Conservation (phyloP, 2,329 filamentous ascomycete species). For the Tolypocladium nubicola region DNA sequence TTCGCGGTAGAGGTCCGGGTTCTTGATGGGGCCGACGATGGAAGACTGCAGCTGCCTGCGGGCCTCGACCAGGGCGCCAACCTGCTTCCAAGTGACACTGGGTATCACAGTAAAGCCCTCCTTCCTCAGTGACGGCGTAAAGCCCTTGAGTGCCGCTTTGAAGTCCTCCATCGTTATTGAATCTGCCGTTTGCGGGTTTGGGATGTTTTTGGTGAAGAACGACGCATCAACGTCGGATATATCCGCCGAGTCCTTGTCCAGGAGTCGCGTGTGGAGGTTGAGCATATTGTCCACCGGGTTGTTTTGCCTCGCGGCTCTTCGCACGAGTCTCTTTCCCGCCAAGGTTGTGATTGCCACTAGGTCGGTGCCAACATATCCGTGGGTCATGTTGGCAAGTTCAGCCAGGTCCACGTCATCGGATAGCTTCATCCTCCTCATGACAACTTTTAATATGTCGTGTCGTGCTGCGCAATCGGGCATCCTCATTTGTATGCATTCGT, state of each 20-base stretch:
- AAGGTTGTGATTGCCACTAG: constrained; percentile 52
- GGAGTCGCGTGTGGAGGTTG: constrained; percentile 2
- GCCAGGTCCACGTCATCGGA: constrained; percentile 62
- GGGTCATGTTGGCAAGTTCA: constrained; percentile 69
- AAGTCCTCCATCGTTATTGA: constrained; percentile 44
- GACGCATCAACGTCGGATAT: neutral
- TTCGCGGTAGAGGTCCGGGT: constrained; percentile 64
- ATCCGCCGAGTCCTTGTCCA: constrained; percentile 1
- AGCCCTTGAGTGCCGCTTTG: constrained; percentile 57
- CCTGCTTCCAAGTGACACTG: constrained; percentile 84
- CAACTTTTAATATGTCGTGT: constrained; percentile 64
- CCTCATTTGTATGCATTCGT: constrained; percentile 75
- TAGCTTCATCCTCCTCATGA: constrained; percentile 57
- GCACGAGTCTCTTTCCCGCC: constrained; percentile 28
- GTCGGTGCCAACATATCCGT: constrained; percentile 90
- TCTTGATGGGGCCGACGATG: constrained; percentile 81
- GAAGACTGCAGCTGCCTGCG: constrained; percentile 73
- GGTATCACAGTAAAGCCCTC: constrained; percentile 95
- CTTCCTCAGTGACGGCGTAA: constrained; percentile 55
- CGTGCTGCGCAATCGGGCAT: constrained; percentile 74
- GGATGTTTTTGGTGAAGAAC: neutral
- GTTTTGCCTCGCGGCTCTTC: constrained; percentile 20
- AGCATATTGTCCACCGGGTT: constrained; percentile 9
- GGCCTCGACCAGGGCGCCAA: constrained; percentile 73
- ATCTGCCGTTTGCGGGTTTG: neutral